Evolutionary conservation across 2,329 filamentous ascomycete genomes (phyloP), one percentile per base, ranked within the genome.

Genomic region (Bipolaris gigantea): DNA sequence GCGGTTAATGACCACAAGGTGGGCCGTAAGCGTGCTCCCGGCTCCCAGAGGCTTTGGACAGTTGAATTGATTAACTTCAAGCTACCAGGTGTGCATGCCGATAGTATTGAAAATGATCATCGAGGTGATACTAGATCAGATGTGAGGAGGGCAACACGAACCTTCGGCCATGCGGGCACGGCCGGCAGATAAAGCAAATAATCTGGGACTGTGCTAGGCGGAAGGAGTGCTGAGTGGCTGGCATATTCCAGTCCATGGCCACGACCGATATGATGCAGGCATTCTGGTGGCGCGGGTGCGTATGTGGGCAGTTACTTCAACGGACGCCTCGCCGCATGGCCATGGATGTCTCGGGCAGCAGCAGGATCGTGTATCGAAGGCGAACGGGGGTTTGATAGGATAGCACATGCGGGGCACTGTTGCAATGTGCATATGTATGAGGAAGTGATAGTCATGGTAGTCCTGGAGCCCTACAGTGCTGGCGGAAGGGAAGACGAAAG

Each of bases 71-170:
- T 65, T 61, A 63, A 61, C 53, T 49, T 44, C 35, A 44, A 57
- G 42, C 30, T 49, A 64, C 53, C 63, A 62, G 60, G 62, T 63
- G 66, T 67, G 67, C 61, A 61, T 64, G 57, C 56, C 59, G 66
- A 66, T 66, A 67, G 57, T 68, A 67, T 67, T 56, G 60, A 55
- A 54, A 57, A 56, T 63, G 61, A 65, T 68, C 47, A 52, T 66
- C 61, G 55, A 53, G 60, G 71, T 73, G 60, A 49, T 64, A 72
- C 70, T 42, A 61, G 66, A 70, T 67, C 51, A 59, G 57, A 59
- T 57, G 59, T 56, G 54, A 46, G 55, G 57, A 62, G 54, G 59
- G 66, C 70, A 60, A 67, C 61, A 72, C 70, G 62, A 65, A 55
- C 59, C 58, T 58, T 61, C 56, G 64, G 61, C 58, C 63, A 64